Evolutionary conservation across 257 asterid species (phyloP), one percentile per base, ranked within the genome.

Genomic region (Nicotiana knightiana): DNA sequence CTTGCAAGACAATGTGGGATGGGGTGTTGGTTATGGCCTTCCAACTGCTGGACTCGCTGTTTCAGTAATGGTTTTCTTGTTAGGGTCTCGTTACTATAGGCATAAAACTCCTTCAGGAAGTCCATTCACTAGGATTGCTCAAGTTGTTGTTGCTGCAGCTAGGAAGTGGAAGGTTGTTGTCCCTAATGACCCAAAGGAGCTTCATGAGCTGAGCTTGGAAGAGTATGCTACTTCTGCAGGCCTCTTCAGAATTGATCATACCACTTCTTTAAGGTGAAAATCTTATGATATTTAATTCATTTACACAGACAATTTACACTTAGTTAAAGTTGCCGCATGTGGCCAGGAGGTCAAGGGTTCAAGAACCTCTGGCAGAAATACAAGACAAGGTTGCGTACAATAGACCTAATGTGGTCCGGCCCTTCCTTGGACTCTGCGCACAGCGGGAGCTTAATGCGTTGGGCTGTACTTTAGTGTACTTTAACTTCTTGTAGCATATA

Each of bases 101-200:
- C 93, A 90, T 67, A 92, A 87, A 85, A 85, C 82, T 63, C 88
- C 83, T 0, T 71, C 86, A 0, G 95, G 90, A 13, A 91, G 95
- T 83, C 97, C 97, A 24, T 81, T 92, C 84, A 81, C 86, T 18
- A 89, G 87, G 68, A 92, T 92, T 90, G 93, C 91, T n/a, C 77
- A 84, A 83, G 97, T 92, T 62, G 53, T 92, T 17, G 89, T 89
- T 81, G 90, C 91, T 15, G 59, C 91, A 3, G 3, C 79, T 10
- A 87, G 89, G 84, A 92, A 92, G 84, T 81, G 90, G 92, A 86
- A 81, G 51, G 89, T 81, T 54, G 82, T 32, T 59, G 87, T 85
- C 15, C 97, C 97, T 0, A 66, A 67, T n/a, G 95, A 92, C 16
- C 89, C 93, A 46, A 91, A 87, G 24, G 83, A 87, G 48, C 90